phyloP scores from a whole-genome alignment of 129 eudicot species.

The Daucus carota region DH1_v3.0 NC_030383.2:4715501-4716000 shows the following conservation, averaged over 20 bases:
- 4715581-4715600: background rate
- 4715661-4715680: background rate
- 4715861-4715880: background rate
- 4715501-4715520: background rate
- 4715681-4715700: background rate
- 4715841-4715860: background rate
- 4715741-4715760: background rate
- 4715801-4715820: background rate
- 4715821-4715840: background rate
- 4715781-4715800: background rate
- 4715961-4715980: background rate
- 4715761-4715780: background rate
- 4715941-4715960: background rate
- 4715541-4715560: background rate
- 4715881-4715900: background rate
- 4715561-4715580: background rate
- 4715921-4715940: background rate
- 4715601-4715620: background rate
- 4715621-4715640: background rate
- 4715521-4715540: background rate
- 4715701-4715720: background rate
- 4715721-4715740: background rate
- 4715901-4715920: background rate
- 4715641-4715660: background rate
- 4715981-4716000: background rate